These are phyloP conservation scores for Saccharomycopsis guyanensis DNA, from an alignment of 805 yeast genomes.

Conservation along the genomic window DNA sequence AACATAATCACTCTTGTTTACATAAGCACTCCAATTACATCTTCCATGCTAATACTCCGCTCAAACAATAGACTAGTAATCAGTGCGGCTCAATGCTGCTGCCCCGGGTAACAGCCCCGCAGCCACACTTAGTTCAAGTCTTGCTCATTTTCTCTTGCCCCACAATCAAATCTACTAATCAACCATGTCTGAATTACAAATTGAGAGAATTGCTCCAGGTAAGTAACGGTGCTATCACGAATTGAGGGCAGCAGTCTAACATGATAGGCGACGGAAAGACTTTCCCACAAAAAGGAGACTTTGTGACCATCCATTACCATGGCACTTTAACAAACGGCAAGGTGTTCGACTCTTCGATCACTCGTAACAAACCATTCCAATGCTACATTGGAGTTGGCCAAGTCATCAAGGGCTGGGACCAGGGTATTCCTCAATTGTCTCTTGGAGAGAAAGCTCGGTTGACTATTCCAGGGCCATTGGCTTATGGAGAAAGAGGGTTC, in stretches of 20 bases:
- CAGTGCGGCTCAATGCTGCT: too few relatives aligned
- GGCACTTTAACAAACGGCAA: slow-evolving; percentile 95
- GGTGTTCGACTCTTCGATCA: slow-evolving; percentile 91
- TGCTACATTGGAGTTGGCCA: slow-evolving; percentile 98
- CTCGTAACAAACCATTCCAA: slow-evolving; percentile 89
- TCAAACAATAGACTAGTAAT: too few relatives aligned
- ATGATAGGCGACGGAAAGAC: slow-evolving; percentile 68
- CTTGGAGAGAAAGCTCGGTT: slow-evolving; percentile 89
- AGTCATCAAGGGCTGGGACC: slow-evolving; percentile 96
- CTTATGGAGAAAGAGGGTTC: slow-evolving; percentile 91
- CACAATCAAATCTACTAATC: too few relatives aligned
- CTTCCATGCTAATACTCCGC: too few relatives aligned
- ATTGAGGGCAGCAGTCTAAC: background rate
- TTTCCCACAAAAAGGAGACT: slow-evolving; percentile 83
- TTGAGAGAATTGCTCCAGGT: slow-evolving; percentile 32
- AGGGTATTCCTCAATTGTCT: slow-evolving; percentile 85
- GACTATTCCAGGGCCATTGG: slow-evolving; percentile 89
- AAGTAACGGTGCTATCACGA: slow-evolving; percentile 1
- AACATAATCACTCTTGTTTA: too few relatives aligned
- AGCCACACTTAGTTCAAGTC: too few relatives aligned
- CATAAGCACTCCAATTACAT: too few relatives aligned
- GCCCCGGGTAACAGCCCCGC: too few relatives aligned
- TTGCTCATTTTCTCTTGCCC: too few relatives aligned
- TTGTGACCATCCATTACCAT: slow-evolving; percentile 88
- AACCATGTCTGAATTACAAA: slow-evolving; percentile 26